phyloP scores from a whole-genome alignment of 768 basidiomycete genomes.

The Podaxis sp. region DNA sequence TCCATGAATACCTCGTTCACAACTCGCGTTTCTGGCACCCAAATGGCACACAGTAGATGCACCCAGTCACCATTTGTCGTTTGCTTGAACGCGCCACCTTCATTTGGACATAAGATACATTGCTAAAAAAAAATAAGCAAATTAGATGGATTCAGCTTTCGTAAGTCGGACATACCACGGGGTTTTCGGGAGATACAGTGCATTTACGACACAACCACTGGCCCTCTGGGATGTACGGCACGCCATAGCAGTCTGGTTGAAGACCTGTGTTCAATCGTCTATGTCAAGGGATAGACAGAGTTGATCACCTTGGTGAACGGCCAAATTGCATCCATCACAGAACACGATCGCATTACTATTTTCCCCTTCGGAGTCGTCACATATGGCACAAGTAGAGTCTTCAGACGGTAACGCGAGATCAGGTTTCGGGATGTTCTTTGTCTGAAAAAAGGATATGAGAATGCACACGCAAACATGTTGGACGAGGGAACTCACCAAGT shows the following conservation, averaged over 20 bases:
- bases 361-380: slow-evolving; percentile 98
- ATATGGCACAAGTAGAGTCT: slow-evolving; percentile 94
- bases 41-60: slow-evolving; percentile 94
- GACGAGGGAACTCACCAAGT: slow-evolving; percentile 54
- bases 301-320: slow-evolving; percentile 92
- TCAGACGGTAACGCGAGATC: slow-evolving; percentile 86
- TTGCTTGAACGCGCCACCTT: slow-evolving; percentile 98
- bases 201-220: slow-evolving; percentile 99
- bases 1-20: slow-evolving; percentile 98
- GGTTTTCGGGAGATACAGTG: slow-evolving; percentile 94
- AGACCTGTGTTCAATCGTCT: neutral
- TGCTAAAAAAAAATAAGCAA: slow-evolving; percentile 42
- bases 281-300: neutral
- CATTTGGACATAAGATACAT: slow-evolving; percentile 93
- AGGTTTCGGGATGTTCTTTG: slow-evolving; percentile 89
- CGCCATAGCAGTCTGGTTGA: slow-evolving; percentile 92
- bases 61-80: slow-evolving; percentile 92
- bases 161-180: slow-evolving; percentile 63
- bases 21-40: slow-evolving; percentile 92
- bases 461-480: neutral
- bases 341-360: slow-evolving; percentile 99
- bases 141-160: neutral
- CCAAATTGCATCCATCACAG: slow-evolving; percentile 97
- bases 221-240: slow-evolving; percentile 98
- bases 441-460: slow-evolving; percentile 41